Evolutionary conservation across 208 protist genomes (phyloP), one percentile per base, ranked within the genome.

Genomic region (Acanthamoeba pearcei): DNA sequence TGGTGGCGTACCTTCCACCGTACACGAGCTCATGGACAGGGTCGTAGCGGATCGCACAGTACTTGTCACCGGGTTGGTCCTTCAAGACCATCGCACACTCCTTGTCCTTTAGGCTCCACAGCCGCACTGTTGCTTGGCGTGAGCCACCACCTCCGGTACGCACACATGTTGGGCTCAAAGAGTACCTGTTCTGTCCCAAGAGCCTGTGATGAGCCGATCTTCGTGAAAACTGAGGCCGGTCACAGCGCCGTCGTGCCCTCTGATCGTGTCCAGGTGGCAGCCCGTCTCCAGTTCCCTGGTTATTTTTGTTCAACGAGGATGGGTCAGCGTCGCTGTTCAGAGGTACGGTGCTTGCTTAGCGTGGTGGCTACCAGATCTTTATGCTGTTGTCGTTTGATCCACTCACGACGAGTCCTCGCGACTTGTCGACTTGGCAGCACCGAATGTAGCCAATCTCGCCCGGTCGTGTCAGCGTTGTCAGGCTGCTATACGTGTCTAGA

Each of bases 381-480:
- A 89, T 24, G 32, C 80, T 89, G 12, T 89, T 89, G 51, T 89
- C 80, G 22, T 89, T 89, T 19, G 80, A 89, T 32, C 80, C 80
- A 8, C 80, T 89, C 22, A 89, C 80, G 29, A 89, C 80, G 5
- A 89, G 49, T 2, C 80, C 80, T 19, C 80, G 80, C 3, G 80
- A 89, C 53, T 89, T 89, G 53, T 89, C 35, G 13, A 89, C 35
- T 42, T 89, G 80, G 29, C 80, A 89, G 80, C 80, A 89, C 6
- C 80, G 80, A 27, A 89, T 89, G 53, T 89, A 89, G 15, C 80
- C 80, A 1, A 89, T 89, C 51, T 89, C 80, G 80, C 80, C 80
- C 12, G 22, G 80, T 6, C 80, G 80, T 53, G 49, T n/a, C 51
- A 89, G 32, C 27, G 49, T 64, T 27, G 80, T 46, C 13, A 89